These are phyloP conservation scores for Aphanomyces euteiches DNA, from an alignment of 352 stramenopile species.

Conservation along the genomic window DNA sequence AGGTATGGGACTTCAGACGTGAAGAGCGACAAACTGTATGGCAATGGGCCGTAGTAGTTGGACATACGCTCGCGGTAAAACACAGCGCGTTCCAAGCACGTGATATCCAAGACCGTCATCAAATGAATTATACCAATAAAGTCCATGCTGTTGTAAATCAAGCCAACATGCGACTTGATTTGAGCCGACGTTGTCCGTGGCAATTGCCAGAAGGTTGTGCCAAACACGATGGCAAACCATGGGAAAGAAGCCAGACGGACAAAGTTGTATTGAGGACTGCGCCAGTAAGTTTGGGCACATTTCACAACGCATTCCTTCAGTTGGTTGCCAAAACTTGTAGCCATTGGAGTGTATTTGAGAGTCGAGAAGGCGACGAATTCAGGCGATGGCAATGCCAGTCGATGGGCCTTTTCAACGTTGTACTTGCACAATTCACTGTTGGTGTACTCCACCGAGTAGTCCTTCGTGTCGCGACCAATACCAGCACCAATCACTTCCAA, in stretches of 20 bases:
- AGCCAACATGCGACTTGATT: neutral
- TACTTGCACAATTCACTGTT: conserved; percentile 23
- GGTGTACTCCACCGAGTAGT: conserved; percentile 22
- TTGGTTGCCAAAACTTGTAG: conserved; percentile 44
- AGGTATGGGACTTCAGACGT: neutral
- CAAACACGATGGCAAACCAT: conserved; percentile 76
- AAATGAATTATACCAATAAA: neutral
- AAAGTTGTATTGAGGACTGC: conserved; percentile 82
- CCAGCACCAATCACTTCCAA: conserved; percentile 56
- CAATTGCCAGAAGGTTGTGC: neutral
- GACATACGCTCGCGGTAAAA: conserved; percentile 23
- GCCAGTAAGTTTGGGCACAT: conserved; percentile 60
- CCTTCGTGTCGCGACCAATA: conserved; percentile 47
- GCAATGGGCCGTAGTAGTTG: conserved; percentile 7
- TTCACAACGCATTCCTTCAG: conserved; percentile 41
- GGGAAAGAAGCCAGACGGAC: conserved; percentile 66
- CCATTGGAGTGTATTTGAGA: conserved; percentile 31
- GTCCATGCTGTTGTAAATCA: conserved; percentile 4
- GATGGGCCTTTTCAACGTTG: conserved; percentile 37
- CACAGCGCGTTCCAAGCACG: neutral
- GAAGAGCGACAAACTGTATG: conserved; percentile 2
- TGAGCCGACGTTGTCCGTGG: neutral
- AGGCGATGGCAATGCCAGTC: conserved; percentile 34
- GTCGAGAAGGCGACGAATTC: conserved; percentile 17
- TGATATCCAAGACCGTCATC: neutral